Evolutionary conservation across 2,329 filamentous ascomycete genomes (phyloP), one percentile per base, ranked within the genome.

Genomic region (Colletotrichum caudatum): DNA sequence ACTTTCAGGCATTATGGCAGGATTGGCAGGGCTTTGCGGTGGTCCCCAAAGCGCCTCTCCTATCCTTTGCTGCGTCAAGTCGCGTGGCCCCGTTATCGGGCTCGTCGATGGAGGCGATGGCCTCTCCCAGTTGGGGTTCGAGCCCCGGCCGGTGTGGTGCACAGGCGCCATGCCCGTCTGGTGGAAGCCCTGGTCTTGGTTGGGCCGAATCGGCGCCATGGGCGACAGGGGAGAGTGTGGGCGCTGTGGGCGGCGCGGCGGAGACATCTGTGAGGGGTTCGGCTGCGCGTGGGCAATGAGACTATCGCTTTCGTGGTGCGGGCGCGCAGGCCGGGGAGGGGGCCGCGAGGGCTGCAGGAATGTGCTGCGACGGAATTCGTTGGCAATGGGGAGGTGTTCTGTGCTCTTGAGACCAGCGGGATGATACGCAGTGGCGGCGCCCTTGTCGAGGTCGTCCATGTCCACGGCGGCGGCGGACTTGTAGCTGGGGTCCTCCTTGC

Each of bases 401-500:
- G 81, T 82, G 74, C 80, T 83, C 75, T 78, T 81, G 35, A 68
- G 74, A 1, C 76, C 76, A 6, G 77, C 67, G 23, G 66, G 69
- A 64, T 69, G 73, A 64, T 78, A 80, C 5, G 74, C 74, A 26
- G 46, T 75, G 60, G 64, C 69, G 41, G 39, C 64, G 50, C 57
- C 76, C 76, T 81, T 69, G 75, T 78, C 76, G 75, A 85, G 75
- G 74, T 82, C 73, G 76, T 84, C 77, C 76, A 82, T 76, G 73
- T 84, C 82, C 51, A 82, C 74, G 65, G 69, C 72, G 53, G 74
- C 77, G 51, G 83, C 81, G 66, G 81, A 74, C 71, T 81, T 80
- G 75, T 89, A 89, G 75, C 85, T 88, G 51, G 80, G 66, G 73
- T 90, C 87, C 23, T 85, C 77, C 75, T 86, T 84, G 71, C 92